Base-by-base conservation (phyloP, 2,329 filamentous ascomycete species). In the Pseudodiploospora longispora region DNA sequence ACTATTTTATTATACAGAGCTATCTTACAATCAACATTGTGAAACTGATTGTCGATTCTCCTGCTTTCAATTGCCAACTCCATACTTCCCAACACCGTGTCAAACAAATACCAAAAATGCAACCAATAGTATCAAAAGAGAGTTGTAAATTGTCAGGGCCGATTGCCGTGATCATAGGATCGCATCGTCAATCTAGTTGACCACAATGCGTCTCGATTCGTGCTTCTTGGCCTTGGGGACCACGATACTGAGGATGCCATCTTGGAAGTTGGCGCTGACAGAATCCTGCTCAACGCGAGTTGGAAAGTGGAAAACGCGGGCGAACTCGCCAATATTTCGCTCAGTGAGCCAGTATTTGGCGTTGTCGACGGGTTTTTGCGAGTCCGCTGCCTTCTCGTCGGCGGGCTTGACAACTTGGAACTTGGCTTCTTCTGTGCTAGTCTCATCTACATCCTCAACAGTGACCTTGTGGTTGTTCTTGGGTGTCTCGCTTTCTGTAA, bases 321-420 rank as follows among this genome's bases (percentile, higher is more conserved):
- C 72, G 66, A 87, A 87, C 52, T 81, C 74, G 59, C 83, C 83
- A 46, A 82, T 66, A 48, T 71, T 75, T 54, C 81, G 79, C 67
- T 86, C 82, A 32, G 72, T 70, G 49, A 82, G 68, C 86, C 85
- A 91, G 73, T 82, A 90, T 65, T 79, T 82, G 54, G 69, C 63
- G 37, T 68, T 64, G 48, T 71, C 66, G 40, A 54, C 55, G 5
- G 61, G 52, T 50, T 65, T 61, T 27, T 56, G 49, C 41, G 62
- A 58, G 34, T 55, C 52, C 27, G 29, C 6, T 27, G 47, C 44
- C 46, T 55, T 52, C 41, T 56, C 45, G n/a, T 47, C 51, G 6
- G 53, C 51, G 34, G 56, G 47, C 9, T 49, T 44, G 36, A 54
- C 51, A 31, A 49, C 52, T 38, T 59, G 50, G 19, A 40, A 58